phyloP scores from a whole-genome alignment of 2,329 filamentous ascomycete genomes.

The Chaetothyriales sp. region DNA sequence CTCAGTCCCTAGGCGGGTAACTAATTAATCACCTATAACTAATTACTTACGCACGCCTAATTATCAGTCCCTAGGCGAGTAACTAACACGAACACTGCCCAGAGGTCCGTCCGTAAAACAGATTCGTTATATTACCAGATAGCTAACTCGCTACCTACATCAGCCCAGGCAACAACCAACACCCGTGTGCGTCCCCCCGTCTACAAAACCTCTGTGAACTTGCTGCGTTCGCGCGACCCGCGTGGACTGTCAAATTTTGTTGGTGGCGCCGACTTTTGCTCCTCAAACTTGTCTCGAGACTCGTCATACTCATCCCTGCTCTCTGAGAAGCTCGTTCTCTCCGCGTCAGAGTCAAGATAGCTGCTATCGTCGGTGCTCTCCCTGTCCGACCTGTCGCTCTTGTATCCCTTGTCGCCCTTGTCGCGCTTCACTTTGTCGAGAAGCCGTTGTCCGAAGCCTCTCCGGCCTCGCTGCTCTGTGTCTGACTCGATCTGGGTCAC shows the following conservation, averaged over 20 bases:
- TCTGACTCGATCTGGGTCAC: slow-evolving; percentile 6
- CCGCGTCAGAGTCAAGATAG: not conserved
- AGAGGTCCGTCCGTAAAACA: no score
- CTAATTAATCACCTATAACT: no score
- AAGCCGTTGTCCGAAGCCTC: slow-evolving; percentile 12
- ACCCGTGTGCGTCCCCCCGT: not conserved
- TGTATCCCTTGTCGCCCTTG: slow-evolving; percentile 10
- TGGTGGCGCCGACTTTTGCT: slow-evolving; percentile 5
- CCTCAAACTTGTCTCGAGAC: slow-evolving; percentile 16
- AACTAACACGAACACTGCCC: no score
- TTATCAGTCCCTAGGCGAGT: no score
- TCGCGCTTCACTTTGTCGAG: slow-evolving; percentile 13
- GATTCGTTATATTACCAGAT: no score
- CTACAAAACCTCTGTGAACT: slow-evolving; percentile 14
- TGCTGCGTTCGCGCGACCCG: slow-evolving; percentile 7
- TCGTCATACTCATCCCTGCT: slow-evolving; percentile 17
- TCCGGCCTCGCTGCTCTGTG: slow-evolving; percentile 10
- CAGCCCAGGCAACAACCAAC: no score
- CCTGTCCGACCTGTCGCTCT: slow-evolving; percentile 4
- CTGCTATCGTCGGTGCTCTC: slow-evolving; percentile 2
- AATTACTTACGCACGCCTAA: no score
- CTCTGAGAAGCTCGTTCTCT: slow-evolving; percentile 6
- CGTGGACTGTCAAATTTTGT: slow-evolving; percentile 5
- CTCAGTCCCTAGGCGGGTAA: no score
- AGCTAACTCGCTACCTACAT: no score